phyloP scores from a whole-genome alignment of 352 stramenopile species.

The Saprolegnia parasitica region DNA sequence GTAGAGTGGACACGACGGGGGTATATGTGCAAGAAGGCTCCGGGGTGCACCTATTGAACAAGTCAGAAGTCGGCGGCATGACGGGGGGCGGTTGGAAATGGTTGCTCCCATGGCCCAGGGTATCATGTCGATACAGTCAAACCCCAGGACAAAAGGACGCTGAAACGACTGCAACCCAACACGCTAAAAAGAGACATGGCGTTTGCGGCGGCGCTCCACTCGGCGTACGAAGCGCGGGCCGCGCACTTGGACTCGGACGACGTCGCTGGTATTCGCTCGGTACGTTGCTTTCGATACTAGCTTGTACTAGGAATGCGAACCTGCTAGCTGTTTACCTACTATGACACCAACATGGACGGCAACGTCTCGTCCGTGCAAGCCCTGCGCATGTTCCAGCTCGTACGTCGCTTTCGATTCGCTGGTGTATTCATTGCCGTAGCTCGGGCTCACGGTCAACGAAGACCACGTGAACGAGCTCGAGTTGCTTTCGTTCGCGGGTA shows the following conservation, averaged over 20 bases:
- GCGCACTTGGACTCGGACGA: neutral
- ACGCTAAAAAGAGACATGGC: neutral
- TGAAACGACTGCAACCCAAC: neutral
- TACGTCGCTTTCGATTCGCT: too few relatives aligned
- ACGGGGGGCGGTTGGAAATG: too few relatives aligned
- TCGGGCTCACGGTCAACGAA: slow-evolving; percentile 22
- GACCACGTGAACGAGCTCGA: slow-evolving; percentile 17
- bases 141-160: too few relatives aligned
- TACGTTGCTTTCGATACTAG: neutral
- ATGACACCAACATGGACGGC: slow-evolving; percentile 61
- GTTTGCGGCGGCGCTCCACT: neutral
- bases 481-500: slow-evolving; percentile 19
- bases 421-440: too few relatives aligned
- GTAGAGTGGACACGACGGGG: too few relatives aligned
- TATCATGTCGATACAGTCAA: too few relatives aligned
- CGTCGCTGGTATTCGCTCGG: neutral
- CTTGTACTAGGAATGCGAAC: neutral
- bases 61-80: too few relatives aligned
- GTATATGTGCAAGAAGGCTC: too few relatives aligned
- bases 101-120: too few relatives aligned
- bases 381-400: slow-evolving; percentile 57
- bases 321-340: slow-evolving; percentile 65
- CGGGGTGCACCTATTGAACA: too few relatives aligned
- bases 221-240: neutral
- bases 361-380: slow-evolving; percentile 52